Evolutionary conservation across 2,329 filamentous ascomycete species (phyloP).

Genomic region (Scedosporium aurantiacum): DNA sequence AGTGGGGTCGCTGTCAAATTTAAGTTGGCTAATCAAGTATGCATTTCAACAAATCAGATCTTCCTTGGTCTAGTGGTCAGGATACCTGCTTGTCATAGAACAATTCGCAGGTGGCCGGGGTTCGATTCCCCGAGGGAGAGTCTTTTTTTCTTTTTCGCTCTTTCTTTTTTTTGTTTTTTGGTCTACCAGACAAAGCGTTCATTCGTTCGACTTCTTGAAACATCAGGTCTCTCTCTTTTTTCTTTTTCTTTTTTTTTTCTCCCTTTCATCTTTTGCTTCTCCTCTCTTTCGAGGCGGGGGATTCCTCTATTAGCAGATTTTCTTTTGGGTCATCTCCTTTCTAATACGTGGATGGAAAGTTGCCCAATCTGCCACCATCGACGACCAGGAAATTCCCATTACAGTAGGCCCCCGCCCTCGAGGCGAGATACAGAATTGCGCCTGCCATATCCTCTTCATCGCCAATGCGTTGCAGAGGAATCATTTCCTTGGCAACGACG

Average conservation of each 20-base stretch:
- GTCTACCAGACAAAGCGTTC: background rate
- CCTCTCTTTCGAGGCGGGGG: background rate
- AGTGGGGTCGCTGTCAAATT: background rate
- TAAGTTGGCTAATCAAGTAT: background rate
- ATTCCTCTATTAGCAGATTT: background rate
- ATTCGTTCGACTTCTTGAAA: background rate
- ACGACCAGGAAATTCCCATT: slow-evolving; percentile 53
- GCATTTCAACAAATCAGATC: background rate
- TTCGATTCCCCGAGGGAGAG: slow-evolving; percentile 21
- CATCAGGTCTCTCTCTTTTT: background rate
- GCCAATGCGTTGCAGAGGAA: slow-evolving; percentile 50
- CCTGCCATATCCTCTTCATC: slow-evolving; percentile 51
- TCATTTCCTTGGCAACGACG: slow-evolving; percentile 26
- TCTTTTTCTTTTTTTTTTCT: background rate
- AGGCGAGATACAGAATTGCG: slow-evolving; percentile 53
- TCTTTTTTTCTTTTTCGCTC: background rate
- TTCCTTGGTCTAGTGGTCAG: slow-evolving; percentile 2
- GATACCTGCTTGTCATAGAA: slow-evolving; percentile 1
- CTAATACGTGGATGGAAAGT: slow-evolving; percentile 43
- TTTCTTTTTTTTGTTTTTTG: background rate
- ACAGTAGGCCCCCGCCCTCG: slow-evolving; percentile 52
- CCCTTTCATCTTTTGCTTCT: background rate
- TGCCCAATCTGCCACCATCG: slow-evolving; percentile 51
- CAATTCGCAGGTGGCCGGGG: slow-evolving; percentile 19
- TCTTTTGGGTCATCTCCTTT: background rate